phyloP scores from a whole-genome alignment of 495 filamentous ascomycete species.

The Penicillium canescens region DNA sequence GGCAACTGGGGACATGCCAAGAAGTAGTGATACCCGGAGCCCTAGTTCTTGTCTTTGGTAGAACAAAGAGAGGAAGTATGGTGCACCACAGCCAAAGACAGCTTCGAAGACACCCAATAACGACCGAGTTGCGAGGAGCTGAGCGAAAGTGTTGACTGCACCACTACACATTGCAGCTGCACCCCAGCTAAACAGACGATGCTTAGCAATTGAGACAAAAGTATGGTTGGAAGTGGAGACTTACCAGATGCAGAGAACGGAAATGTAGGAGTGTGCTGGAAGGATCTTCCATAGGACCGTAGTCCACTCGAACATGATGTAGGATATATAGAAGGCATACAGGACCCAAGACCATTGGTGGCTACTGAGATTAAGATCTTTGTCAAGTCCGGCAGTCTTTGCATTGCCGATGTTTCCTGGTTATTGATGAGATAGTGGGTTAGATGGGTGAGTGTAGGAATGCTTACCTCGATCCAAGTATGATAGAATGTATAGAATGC shows the following conservation, averaged over 20 bases:
- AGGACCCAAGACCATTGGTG: slow-evolving; percentile 63
- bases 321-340: slow-evolving; percentile 63
- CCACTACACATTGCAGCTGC: slow-evolving; percentile 54
- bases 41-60: slow-evolving; percentile 72
- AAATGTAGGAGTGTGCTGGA: slow-evolving; percentile 45
- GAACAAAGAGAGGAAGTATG: slow-evolving; percentile 72
- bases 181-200: slow-evolving; percentile 33
- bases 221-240: not conserved
- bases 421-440: not conserved
- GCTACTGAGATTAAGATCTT: slow-evolving; percentile 48
- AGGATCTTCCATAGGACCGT: slow-evolving; percentile 56
- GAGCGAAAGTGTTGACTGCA: slow-evolving; percentile 51
- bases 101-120: slow-evolving; percentile 61
- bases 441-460: not conserved
- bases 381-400: slow-evolving; percentile 53
- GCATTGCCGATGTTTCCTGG: slow-evolving; percentile 59
- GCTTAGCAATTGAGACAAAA: not conserved
- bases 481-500: slow-evolving; percentile 28
- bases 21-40: slow-evolving; percentile 64
- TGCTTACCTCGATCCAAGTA: slow-evolving; percentile 25
- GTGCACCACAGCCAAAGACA: slow-evolving; percentile 60
- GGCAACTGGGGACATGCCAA: slow-evolving; percentile 71
- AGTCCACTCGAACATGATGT: slow-evolving; percentile 33
- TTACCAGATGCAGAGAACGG: slow-evolving; percentile 36
- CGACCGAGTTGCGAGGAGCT: slow-evolving; percentile 58